Evolutionary conservation across 306 rosid genomes (phyloP).

Genomic region (Trifolium repens): DNA sequence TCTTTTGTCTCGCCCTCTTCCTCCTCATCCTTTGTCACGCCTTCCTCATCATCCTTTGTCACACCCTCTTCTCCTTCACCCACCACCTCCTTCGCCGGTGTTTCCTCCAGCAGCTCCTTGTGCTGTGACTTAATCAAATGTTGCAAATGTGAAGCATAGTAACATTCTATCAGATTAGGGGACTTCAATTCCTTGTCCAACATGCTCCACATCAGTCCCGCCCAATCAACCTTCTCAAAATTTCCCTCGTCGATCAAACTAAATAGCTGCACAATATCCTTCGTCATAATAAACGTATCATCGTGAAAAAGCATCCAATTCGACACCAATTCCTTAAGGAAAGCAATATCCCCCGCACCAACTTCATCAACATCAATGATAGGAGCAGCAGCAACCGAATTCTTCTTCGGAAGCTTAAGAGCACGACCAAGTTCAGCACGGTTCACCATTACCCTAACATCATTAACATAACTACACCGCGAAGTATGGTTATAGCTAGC

Average conservation of each 20-base stretch:
- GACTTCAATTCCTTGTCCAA: conserved; percentile 75
- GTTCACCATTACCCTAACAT: conserved; percentile 49
- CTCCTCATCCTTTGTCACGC: conserved; percentile 51
- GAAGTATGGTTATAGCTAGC: conserved; percentile 42
- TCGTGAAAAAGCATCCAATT: conserved; percentile 87
- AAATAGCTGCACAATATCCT: conserved; percentile 51
- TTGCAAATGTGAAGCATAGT: conserved; percentile 91
- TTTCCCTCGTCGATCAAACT: conserved; percentile 62
- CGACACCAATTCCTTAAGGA: conserved; percentile 63
- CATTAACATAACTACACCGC: conserved; percentile 64
- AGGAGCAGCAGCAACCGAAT: neutral
- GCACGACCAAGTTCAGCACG: conserved; percentile 81
- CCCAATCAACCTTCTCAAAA: conserved; percentile 82
- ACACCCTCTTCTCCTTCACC: conserved; percentile 48
- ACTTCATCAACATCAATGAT: conserved; percentile 6
- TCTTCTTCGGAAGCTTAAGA: conserved; percentile 66
- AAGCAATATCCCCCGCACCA: conserved; percentile 43
- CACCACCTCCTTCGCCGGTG: conserved; percentile 40
- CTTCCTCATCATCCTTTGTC: conserved; percentile 53
- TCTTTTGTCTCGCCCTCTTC: conserved; percentile 51
- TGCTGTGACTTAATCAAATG: conserved; percentile 65
- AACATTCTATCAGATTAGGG: conserved; percentile 59
- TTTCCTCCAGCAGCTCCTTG: conserved; percentile 55
- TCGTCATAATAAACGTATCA: conserved; percentile 67
- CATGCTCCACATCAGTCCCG: conserved; percentile 78